Base-by-base conservation (phyloP, 768 basidiomycete species). In the Amyloporia xantha region DNA sequence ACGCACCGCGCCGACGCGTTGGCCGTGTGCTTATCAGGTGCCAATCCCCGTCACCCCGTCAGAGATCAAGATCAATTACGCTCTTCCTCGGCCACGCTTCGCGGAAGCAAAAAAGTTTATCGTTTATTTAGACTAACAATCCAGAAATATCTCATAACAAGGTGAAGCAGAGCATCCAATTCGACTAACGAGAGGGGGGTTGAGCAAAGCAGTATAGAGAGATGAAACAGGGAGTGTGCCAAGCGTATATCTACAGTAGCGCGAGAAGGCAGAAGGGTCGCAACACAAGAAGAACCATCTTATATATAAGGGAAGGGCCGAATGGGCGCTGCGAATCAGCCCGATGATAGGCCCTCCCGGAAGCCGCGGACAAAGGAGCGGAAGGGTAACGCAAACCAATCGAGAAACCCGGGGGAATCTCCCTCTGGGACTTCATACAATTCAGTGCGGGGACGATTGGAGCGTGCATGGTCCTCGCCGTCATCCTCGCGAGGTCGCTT, bases 291-390 rank as follows among this genome's bases (percentile, higher is more conserved):
- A 20, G n/a, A 15, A 26, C 12, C n/a, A n/a, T 33, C 30, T 7
- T 33, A 33, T 30, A 33, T 27, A 19, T 10, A 20, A 30, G 28
- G 11, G 27, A 35, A 20, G 44, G 28, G 17, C 19, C 1, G 19
- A 15, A n/a, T 15, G n/a, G 5, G 28, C 19, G 3, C 21, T 2
- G 17, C 15, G 35, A 27, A 25, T 21, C n/a, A 43, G 42, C 48
- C 44, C 12, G 53, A 53, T 33, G 56, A 47, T 33, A 59, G 41
- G 7, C 56, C 56, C 64, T 84, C 81, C 55, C 76, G 76, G 67
- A 86, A 84, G 17, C 83, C 84, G 53, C 77, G 74, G 47, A 81
- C 70, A 60, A 86, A 84, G 5, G 78, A 77, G 59, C 76, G 73
- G 64, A 84, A 70, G 4, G 84, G 83, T 35, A 77, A 67, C 62